These are phyloP conservation scores for Lycium ferocissimum DNA, from an alignment of 257 asterid genomes.

Conservation along the genomic window DNA sequence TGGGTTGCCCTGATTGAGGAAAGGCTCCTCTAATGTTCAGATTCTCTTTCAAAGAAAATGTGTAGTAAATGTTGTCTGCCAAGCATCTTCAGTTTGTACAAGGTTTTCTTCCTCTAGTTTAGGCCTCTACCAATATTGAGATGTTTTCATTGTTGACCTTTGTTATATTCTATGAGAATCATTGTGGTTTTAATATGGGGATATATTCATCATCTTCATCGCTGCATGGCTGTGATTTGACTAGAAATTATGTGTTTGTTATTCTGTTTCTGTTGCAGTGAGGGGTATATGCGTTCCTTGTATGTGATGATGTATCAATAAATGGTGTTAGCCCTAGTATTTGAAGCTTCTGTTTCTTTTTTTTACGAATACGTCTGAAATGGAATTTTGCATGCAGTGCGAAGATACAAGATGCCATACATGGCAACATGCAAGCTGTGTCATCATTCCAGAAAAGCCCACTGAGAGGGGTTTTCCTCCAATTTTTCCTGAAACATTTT, in stretches of 20 bases:
- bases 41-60: not conserved
- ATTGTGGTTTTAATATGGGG: not conserved
- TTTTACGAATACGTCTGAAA: slow-evolving; percentile 9
- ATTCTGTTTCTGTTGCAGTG: slow-evolving; percentile 12
- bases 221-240: slow-evolving; percentile 20
- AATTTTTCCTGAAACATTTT: slow-evolving; percentile 70
- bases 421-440: slow-evolving; percentile 95
- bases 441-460: slow-evolving; percentile 82
- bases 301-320: slow-evolving; percentile 25
- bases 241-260: slow-evolving; percentile 1
- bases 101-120: not conserved
- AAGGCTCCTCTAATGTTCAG: slow-evolving; percentile 6
- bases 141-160: not conserved
- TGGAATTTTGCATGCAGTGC: slow-evolving; percentile 64
- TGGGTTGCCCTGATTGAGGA: slow-evolving; percentile 8
- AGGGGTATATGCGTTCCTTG: slow-evolving; percentile 8
- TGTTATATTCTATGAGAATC: not conserved
- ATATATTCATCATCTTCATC: not conserved
- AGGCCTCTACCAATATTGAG: slow-evolving; percentile 4
- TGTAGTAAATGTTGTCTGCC: slow-evolving; percentile 16
- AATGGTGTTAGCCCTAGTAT: slow-evolving; percentile 18
- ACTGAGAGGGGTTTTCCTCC: slow-evolving; percentile 62
- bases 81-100: slow-evolving; percentile 19
- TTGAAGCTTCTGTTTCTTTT: slow-evolving; percentile 23
- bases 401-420: slow-evolving; percentile 81